Evolutionary conservation across 768 basidiomycete species (phyloP), one percentile per base, ranked within the genome.

Genomic region (Gloeophyllum trabeum): DNA sequence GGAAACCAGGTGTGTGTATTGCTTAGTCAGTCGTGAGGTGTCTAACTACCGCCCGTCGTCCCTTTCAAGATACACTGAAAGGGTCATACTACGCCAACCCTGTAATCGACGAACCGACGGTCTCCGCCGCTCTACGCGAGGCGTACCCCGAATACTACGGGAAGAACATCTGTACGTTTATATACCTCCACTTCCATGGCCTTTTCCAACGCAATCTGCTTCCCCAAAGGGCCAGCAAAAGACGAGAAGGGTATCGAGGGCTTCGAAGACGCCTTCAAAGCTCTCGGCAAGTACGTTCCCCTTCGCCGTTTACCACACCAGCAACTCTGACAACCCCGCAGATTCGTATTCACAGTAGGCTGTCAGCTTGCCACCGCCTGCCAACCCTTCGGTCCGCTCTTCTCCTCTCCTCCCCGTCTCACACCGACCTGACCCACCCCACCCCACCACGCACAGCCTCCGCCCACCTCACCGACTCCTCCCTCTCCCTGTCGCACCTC

Each of bases 11-110:
- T 74, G 46, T 48, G 55, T 40, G 12, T 16, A 41, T 24, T 14
- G 12, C 41, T 20, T 16, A 30, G 16, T 30, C 28, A 30, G 28
- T 16, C 28, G 28, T 7, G 10, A 30, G 7, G 28, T n/a, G n/a
- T n/a, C n/a, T n/a, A n/a, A n/a, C n/a, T n/a, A n/a, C n/a, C n/a
- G n/a, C n/a, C n/a, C n/a, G n/a, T n/a, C n/a, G 24, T 4, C 5
- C 23, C 34, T 16, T 16, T 19, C 22, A 23, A 81, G 91, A 97
- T 57, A 66, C 71, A 2, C 64, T 93, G 51, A 98, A 97, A 59
- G 94, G 93, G 3, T 91, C 87, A 0, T 99, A 80, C 64, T 99
- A 99, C 56, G 92, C 90, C 25, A 92, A 84, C 51, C 90, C 91
- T 6, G 60, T 81, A 20, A 53, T 80, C 0, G 90, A 92, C 43